Conservation (phyloP, 192 early-diverging fungal species). For the Rhizophlyctis rosea region DNA sequence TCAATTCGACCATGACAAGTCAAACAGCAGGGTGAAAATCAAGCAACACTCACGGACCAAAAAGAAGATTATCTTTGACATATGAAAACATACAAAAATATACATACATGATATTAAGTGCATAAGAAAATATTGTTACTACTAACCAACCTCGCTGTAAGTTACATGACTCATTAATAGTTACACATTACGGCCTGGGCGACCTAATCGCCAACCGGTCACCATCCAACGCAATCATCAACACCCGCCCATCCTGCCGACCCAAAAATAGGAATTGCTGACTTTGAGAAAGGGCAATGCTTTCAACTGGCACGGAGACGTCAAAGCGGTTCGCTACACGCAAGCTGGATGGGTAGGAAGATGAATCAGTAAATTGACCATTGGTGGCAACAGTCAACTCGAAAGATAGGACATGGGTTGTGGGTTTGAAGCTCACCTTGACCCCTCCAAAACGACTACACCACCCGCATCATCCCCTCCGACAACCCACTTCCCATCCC, state of each 20-base stretch:
- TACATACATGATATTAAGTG: too few relatives aligned
- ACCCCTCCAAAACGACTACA: neutral
- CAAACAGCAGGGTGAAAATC: too few relatives aligned
- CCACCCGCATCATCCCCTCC: constrained; percentile 19
- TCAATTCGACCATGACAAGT: too few relatives aligned
- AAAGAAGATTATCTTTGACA: too few relatives aligned
- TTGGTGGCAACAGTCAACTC: neutral
- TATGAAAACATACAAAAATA: too few relatives aligned
- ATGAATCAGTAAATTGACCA: neutral
- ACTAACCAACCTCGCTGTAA: too few relatives aligned
- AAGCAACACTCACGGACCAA: too few relatives aligned
- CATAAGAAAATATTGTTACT: too few relatives aligned
- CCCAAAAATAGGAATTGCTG: constrained; percentile 31
- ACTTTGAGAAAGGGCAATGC: constrained; percentile 20
- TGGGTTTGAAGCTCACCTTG: neutral
- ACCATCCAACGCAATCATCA: constrained; percentile 15
- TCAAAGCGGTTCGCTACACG: constrained; percentile 29
- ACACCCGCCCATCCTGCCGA: constrained; percentile 30
- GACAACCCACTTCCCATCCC: constrained; percentile 22
- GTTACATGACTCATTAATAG: too few relatives aligned
- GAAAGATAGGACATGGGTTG: too few relatives aligned
- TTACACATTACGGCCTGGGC: too few relatives aligned
- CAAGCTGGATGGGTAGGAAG: constrained; percentile 15
- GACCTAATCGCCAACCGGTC: too few relatives aligned
- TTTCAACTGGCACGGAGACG: constrained; percentile 15